Conservation (phyloP, 179 eudicot species). For the Gypsophila paniculata region DNA sequence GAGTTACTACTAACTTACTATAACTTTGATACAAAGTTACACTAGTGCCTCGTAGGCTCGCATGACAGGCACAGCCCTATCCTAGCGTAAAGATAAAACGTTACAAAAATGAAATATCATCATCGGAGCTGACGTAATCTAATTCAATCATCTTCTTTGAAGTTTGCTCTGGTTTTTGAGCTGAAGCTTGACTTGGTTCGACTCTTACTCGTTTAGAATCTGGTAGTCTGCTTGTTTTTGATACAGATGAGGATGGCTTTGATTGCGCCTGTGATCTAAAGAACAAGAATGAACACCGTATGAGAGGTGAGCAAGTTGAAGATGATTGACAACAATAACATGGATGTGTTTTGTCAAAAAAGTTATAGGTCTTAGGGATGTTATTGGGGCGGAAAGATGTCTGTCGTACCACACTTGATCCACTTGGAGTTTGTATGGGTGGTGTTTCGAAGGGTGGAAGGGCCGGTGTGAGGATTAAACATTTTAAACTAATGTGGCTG, state of each 20-base stretch:
- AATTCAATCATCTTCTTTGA: constrained; percentile 73
- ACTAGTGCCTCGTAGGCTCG: neutral
- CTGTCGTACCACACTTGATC: too few relatives aligned
- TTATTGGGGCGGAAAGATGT: too few relatives aligned
- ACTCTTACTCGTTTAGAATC: constrained; percentile 56
- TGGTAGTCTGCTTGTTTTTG: constrained; percentile 34
- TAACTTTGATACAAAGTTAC: neutral
- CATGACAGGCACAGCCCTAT: too few relatives aligned
- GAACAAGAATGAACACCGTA: neutral
- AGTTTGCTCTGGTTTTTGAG: constrained; percentile 37
- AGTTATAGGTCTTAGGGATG: too few relatives aligned
- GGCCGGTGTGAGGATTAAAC: too few relatives aligned
- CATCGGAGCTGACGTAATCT: constrained; percentile 77
- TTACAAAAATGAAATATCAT: constrained; percentile 41
- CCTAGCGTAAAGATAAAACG: too few relatives aligned
- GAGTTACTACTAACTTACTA: neutral
- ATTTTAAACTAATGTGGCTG: too few relatives aligned
- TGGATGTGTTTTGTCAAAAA: too few relatives aligned
- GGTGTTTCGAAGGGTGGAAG: too few relatives aligned
- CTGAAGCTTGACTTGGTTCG: constrained; percentile 34
- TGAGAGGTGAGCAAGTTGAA: neutral
- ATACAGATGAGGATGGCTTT: constrained; percentile 31
- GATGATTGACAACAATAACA: neutral
- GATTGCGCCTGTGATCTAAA: constrained; percentile 35
- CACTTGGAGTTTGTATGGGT: too few relatives aligned